Base-by-base conservation (phyloP, 1,284 basidiomycete genomes). In the Ceratobasidium papillatum region DNA sequence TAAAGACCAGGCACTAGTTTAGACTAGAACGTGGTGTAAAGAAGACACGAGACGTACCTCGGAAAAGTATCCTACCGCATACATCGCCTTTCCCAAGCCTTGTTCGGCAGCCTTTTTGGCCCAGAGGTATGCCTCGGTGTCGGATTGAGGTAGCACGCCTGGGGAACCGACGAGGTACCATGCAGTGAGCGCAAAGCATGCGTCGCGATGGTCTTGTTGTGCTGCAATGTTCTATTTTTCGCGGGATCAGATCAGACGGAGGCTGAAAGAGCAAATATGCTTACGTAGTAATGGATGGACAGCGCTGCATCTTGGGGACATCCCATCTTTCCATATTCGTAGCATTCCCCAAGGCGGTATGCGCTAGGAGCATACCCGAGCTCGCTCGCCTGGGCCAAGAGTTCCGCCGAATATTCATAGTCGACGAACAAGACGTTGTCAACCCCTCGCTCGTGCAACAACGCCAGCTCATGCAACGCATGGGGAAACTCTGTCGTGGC, bases 161-260 rank as follows among this genome's bases (percentile, higher is more conserved):
- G 96, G 95, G 5, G 96, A 98, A 69, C 98, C 98, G 76, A 99
- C 97, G 77, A 99, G 91, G 81, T 99, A 99, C 97, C 97, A 99
- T 9, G 97, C 96, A 11, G 97, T 99, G 43, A 99, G 87, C 1
- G 97, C 97, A 81, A 99, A 99, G 83, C 96, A 99, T 0, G 97
- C 96, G 80, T 99, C 97, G 22, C 93, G 91, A 81, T 99, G 98
- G 79, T 91, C 91, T 84, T 99, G 96, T 82, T 99, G 97, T 1
- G 97, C 98, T 30, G 96, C 96, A 78, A 98, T 98, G 80, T 98
- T 96, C 95, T 98, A 49, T 76, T 38, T 51, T 51, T 65, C 45
- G 68, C 58, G 34, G 76, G 52, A 76, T 47, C 45, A 74, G 36
- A 38, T 8, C 49, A 25, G 36, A 59, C 66, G 66, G 41, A 56